phyloP scores from a whole-genome alignment of 371 early-diverging fungal species.

The Capillidium rhysosporum region DNA sequence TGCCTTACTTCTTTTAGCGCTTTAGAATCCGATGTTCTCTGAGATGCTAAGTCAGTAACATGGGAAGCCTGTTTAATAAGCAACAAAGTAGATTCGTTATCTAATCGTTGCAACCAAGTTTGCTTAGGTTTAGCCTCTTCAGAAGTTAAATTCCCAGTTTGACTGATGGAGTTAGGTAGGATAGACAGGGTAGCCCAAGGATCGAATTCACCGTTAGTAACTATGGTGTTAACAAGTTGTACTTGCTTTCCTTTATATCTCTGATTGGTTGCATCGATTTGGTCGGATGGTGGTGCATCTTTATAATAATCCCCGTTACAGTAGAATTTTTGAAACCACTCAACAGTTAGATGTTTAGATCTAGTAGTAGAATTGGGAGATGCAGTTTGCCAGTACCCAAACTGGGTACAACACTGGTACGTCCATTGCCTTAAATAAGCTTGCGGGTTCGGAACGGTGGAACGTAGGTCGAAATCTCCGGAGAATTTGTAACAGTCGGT shows the following conservation, averaged over 20 bases:
- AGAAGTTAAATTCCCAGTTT: no score
- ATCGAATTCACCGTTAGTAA: slow-evolving; percentile 5
- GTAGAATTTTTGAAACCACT: not conserved
- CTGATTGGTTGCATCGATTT: not conserved
- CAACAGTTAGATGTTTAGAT: not conserved
- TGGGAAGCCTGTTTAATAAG: no score
- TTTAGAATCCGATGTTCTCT: no score
- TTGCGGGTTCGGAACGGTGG: not conserved
- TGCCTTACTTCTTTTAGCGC: no score
- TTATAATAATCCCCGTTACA: not conserved
- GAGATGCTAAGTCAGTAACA: no score
- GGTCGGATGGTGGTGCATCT: not conserved
- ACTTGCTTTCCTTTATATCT: not conserved
- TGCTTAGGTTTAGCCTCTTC: no score
- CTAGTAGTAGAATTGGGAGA: not conserved
- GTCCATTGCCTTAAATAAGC: not conserved
- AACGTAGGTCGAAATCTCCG: not conserved
- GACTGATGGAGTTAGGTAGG: not conserved
- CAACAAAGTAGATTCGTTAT: no score
- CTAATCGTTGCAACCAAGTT: no score
- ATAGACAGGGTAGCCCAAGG: slow-evolving; percentile 1
- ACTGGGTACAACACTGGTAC: slow-evolving; percentile 6
- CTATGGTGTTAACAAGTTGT: not conserved
- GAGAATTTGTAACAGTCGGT: not conserved
- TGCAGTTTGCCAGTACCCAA: slow-evolving; percentile 8